A percentile compares a stretch with the other conserved stretches of the same genome.
phyloP scores from a whole-genome alignment of 805 yeast species.

The Candida silvatica region DNA sequence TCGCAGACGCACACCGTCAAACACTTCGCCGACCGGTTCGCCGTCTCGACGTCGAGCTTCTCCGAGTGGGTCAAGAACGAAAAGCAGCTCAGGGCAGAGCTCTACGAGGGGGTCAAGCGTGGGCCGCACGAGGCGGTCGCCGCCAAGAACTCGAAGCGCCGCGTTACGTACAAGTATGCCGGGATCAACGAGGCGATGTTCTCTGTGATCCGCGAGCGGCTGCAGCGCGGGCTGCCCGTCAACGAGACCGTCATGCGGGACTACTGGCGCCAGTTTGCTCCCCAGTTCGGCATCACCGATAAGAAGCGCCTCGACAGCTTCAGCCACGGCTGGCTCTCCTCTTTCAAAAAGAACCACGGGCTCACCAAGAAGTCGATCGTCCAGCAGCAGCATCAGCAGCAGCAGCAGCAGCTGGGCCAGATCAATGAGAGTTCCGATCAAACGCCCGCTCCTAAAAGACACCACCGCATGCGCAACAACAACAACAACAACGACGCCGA shows the following conservation, averaged over 20 bases:
- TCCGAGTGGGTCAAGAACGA: slow-evolving; percentile 57
- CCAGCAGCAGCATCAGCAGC: too few relatives aligned
- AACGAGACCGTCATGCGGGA: slow-evolving; percentile 48
- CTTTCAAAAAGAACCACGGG: slow-evolving; percentile 51
- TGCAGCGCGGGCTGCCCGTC: slow-evolving; percentile 35
- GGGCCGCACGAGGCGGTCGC: slow-evolving; percentile 14
- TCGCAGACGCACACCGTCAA: slow-evolving; percentile 56
- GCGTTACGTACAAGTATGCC: slow-evolving; percentile 45
- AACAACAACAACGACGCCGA: too few relatives aligned
- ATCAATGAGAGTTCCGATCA: too few relatives aligned
- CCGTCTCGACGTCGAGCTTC: slow-evolving; percentile 52
- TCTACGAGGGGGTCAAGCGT: slow-evolving; percentile 24
- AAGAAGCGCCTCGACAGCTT: slow-evolving; percentile 47
- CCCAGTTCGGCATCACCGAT: slow-evolving; percentile 48
- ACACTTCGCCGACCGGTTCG: slow-evolving; percentile 36
- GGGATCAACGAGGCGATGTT: slow-evolving; percentile 55
- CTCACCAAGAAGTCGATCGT: slow-evolving; percentile 1
- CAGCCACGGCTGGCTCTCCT: slow-evolving; percentile 57
- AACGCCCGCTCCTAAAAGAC: too few relatives aligned
- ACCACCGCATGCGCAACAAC: too few relatives aligned
- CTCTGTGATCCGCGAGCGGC: slow-evolving; percentile 35
- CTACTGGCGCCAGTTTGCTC: slow-evolving; percentile 48
- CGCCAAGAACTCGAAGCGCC: slow-evolving; percentile 29
- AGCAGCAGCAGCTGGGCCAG: too few relatives aligned
- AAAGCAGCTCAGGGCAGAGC: slow-evolving; percentile 36